These are phyloP conservation scores for Neurospora pannonica DNA, from an alignment of 495 filamentous ascomycete species.

Conservation along the genomic window DNA sequence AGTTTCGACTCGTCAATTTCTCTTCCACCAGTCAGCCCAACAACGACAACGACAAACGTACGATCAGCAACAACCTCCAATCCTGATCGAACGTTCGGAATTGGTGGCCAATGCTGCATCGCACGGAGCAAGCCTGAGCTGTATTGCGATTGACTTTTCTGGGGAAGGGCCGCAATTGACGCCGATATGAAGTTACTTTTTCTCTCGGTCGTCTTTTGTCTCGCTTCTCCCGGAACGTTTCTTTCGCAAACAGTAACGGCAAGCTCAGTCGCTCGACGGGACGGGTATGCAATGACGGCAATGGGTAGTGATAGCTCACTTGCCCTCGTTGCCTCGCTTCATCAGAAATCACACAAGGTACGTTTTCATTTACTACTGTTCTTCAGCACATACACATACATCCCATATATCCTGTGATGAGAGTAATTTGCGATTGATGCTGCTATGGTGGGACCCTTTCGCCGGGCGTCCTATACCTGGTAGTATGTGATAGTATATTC, in stretches of 20 bases:
- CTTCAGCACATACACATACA: background rate
- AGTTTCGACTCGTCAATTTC: background rate
- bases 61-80: background rate
- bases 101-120: background rate
- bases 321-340: background rate
- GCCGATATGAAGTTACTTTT: background rate
- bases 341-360: background rate
- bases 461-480: slow-evolving; percentile 21
- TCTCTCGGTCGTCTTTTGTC: background rate
- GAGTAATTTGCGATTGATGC: slow-evolving; percentile 29
- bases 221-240: background rate
- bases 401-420: slow-evolving; percentile 14
- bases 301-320: background rate
- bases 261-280: background rate
- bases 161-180: background rate
- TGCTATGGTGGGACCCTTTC: slow-evolving; percentile 20
- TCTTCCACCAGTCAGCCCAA: background rate
- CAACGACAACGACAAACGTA: background rate
- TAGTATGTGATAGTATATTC: slow-evolving; percentile 24
- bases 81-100: background rate
- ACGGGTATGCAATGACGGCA: background rate
- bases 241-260: background rate
- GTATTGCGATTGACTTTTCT: background rate
- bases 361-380: background rate
- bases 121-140: background rate